A percentile compares a stretch with the other conserved stretches of the same genome.
These are phyloP conservation scores for Magnaporthiopsis incrustans DNA, from an alignment of 2,329 filamentous ascomycete genomes.

Conservation along the genomic window DNA sequence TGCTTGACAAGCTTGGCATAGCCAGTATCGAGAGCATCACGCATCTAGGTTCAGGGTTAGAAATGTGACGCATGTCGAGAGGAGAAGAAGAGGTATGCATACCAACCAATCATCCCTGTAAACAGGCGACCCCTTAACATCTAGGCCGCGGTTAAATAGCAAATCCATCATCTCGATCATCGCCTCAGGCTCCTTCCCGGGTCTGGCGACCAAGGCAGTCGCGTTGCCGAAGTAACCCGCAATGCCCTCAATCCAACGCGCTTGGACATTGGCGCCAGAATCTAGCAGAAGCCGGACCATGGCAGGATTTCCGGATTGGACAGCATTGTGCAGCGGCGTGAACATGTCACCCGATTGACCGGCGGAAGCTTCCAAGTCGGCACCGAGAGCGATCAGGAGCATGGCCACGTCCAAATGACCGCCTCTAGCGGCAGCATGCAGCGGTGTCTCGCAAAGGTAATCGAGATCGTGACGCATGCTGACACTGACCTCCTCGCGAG, in stretches of 20 bases:
- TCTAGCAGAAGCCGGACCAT: background rate
- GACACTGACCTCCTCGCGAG: too few species aligned
- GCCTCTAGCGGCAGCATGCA: too few species aligned
- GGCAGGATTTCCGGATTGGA: too few species aligned
- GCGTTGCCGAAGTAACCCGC: background rate
- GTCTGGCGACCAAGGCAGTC: too few species aligned
- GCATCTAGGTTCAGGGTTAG: background rate
- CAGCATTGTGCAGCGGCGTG: too few species aligned
- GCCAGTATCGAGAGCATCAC: background rate
- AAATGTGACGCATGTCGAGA: background rate
- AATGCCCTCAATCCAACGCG: background rate
- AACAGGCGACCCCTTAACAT: background rate
- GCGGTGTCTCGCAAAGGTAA: too few species aligned
- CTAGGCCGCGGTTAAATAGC: background rate
- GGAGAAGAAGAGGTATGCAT: background rate
- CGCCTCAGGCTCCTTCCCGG: background rate
- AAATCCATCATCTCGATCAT: background rate
- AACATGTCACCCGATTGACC: too few species aligned
- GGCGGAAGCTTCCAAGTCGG: too few species aligned
- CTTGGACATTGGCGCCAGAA: background rate
- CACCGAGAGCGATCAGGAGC: too few species aligned
- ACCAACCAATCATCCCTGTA: background rate
- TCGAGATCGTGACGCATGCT: too few species aligned
- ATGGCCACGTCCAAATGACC: too few species aligned
- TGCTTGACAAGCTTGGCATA: background rate